Evolutionary conservation across 2,329 filamentous ascomycete species (phyloP), one percentile per base, ranked within the genome.

Genomic region (Fusarium lateritium): DNA sequence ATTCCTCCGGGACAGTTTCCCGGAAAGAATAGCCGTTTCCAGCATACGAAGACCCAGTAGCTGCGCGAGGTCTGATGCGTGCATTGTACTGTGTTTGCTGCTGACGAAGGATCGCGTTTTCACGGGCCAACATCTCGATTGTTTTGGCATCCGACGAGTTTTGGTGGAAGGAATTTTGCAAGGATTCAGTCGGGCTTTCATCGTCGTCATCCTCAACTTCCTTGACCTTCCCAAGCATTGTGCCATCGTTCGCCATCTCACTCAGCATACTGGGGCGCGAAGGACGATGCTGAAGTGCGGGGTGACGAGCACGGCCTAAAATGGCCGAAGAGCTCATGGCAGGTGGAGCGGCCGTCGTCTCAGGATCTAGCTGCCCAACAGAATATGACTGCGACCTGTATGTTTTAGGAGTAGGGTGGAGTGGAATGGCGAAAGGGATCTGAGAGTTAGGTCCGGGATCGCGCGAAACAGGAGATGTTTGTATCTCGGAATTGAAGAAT

Each of bases 331-430:
- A 78, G 57, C 79, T 81, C 77, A 85, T 80, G 4, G 79, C 74
- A 26, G 82, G 71, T 5, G 79, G 75, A 15, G 81, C 73, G 5
- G 80, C 15, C 7, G 59, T 74, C 2, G 80, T 80, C 61, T 95
- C 92, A 2, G 90, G 87, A 54, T 97, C 94, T 64, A 94, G 84
- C 77, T 98, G 94, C 6, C 94, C 94, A 47, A 97, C 95, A 0
- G 95, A 98, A 79, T 98, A 98, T 6, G 96, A 98, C 79, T 98
- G 94, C 7, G 96, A 99, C 43, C 96, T 91, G 74, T 97, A 96
- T 2, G 93, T 94, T 79, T 98, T 98, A 3, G 93, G 93, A 0
- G 93, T 96, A 1, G 95, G 94, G 67, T 97, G 93, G 21, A 97
- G 84, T 6, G 94, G 94, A 70, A 97, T 97, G 8, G 92, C 87